phyloP scores from a whole-genome alignment of 176 grass and related monocot species.

The Lolium rigidum region DNA sequence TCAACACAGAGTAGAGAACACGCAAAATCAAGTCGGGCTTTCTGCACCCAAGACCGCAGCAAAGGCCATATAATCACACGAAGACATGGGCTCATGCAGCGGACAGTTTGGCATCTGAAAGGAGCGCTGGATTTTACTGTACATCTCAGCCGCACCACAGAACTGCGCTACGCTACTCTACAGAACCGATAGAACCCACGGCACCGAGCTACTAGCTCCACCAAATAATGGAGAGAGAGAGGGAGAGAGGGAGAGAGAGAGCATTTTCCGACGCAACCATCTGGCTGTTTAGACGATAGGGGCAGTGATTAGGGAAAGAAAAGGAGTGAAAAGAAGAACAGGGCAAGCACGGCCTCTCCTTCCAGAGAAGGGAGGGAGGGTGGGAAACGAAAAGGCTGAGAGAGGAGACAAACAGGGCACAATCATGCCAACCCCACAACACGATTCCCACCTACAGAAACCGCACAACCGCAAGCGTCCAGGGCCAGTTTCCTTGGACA shows the following conservation, averaged over 20 bases:
- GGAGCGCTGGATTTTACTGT: background rate
- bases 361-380: background rate
- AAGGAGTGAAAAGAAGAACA: background rate
- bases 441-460: background rate
- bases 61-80: background rate
- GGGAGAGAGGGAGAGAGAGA: too few relatives aligned
- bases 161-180: background rate
- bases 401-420: background rate
- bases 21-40: constrained; percentile 23
- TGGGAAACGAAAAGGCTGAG: background rate
- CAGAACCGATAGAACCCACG: background rate
- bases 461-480: constrained; percentile 6
- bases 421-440: constrained; percentile 18
- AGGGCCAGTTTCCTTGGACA: background rate
- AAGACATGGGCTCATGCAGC: constrained; percentile 8
- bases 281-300: background rate
- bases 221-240: background rate
- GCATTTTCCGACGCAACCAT: constrained; percentile 9
- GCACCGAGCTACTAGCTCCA: too few relatives aligned
- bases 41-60: constrained; percentile 28
- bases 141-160: background rate
- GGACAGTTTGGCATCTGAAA: constrained; percentile 22
- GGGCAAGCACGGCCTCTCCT: background rate
- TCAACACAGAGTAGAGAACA: background rate
- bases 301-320: background rate